Conservation (phyloP, 805 yeast species). For the Blastobotrys terrestris region DNA sequence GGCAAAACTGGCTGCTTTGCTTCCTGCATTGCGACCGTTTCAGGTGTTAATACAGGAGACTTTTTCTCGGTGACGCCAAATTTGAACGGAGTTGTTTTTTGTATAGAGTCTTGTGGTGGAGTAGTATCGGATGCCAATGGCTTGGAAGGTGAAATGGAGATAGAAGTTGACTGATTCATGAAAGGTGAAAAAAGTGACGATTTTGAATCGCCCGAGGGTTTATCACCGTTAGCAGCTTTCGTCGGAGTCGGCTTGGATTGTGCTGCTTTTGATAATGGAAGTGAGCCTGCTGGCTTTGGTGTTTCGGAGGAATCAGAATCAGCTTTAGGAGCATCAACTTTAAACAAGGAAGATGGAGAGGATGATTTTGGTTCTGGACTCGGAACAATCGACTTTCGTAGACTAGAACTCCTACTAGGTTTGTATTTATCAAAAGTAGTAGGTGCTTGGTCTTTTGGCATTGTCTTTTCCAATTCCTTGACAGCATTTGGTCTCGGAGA, state of each 20-base stretch:
- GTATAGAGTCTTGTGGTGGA: background rate
- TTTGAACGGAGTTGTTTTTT: constrained; percentile 2
- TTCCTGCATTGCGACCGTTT: background rate
- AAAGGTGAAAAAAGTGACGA: constrained; percentile 10
- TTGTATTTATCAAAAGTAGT: constrained; percentile 8
- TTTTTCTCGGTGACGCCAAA: constrained; percentile 3
- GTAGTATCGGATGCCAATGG: constrained; percentile 6
- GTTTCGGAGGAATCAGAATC: no score
- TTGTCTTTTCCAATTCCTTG: constrained; percentile 17
- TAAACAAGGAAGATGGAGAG: background rate
- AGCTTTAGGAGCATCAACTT: background rate
- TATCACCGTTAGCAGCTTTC: background rate
- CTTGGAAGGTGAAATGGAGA: constrained; percentile 11
- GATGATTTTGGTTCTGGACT: constrained; percentile 10
- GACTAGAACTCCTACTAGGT: constrained; percentile 16
- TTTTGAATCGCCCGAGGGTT: background rate
- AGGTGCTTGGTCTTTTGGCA: constrained; percentile 2
- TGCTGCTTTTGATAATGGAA: background rate
- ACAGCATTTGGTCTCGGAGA: constrained; percentile 1
- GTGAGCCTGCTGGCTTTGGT: background rate
- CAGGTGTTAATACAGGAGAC: background rate
- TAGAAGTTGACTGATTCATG: background rate
- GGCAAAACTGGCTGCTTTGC: no score
- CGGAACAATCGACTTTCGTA: constrained; percentile 13
- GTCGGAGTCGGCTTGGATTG: background rate